Evolutionary conservation across 2,329 filamentous ascomycete species (phyloP), one percentile per base, ranked within the genome.

Genomic region (Acephala macrosclerotiorum): DNA sequence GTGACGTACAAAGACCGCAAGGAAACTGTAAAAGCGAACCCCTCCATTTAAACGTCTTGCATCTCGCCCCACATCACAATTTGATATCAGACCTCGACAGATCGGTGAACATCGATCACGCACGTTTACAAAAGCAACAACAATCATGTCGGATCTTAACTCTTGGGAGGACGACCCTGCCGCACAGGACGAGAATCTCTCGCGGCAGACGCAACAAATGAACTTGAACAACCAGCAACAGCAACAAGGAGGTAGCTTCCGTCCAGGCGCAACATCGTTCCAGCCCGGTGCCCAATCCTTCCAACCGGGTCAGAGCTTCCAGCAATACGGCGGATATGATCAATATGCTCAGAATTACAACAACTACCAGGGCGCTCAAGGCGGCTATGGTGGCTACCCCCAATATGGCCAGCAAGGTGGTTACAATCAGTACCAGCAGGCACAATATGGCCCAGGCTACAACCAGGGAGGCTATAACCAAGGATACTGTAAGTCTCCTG

Each of bases 91-190:
- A 56, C 29, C n/a, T 36, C 53, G 5, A 2, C 22, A 26, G 53
- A 35, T 11, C 35, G 18, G 26, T 35, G 29, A 56, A 56, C 53
- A 56, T 36, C 5, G 5, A 35, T 29, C 11, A 22, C 47, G 12
- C 25, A 25, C 47, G 6, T 51, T 51, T 18, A 14, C 26, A 18
- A 56, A 12, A 56, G n/a, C 35, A 22, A 72, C 49, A 76, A 36
- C 58, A 71, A 73, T 53, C 76, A 97, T 97, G 94, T 91, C 94
- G 74, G 89, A 94, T 79, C 91, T 93, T 75, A 94, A 97, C 80
- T 97, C 94, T 69, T 98, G 96, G 92, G 94, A 98, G 82, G 93
- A 97, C 76, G 92, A 94, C 76, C 89, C 90, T 75, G 84, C 90
- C 63, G 89, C 88, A 69, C 90, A 93, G 83, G 91, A 94, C 75